A percentile compares a stretch with the other conserved stretches of the same genome.
Conservation (phyloP, 106 monocot species). For the Triglochin maritima region DNA sequence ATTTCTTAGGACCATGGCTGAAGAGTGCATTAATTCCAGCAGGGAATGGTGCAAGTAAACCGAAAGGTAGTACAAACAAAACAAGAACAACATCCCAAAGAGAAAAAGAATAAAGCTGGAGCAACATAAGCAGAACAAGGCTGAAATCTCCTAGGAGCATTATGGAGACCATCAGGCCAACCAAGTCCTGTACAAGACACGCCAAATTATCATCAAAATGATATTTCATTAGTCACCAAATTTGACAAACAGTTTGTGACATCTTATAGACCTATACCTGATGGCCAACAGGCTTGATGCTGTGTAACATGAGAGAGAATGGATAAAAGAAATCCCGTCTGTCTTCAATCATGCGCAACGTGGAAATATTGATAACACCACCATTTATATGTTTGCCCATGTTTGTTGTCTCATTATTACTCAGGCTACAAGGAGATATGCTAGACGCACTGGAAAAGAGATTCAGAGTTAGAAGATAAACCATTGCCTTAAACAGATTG, state of each 20-base stretch:
- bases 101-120: constrained; percentile 86
- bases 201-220: background rate
- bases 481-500: too few relatives aligned
- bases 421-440: constrained; percentile 19
- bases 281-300: constrained; percentile 81
- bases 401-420: constrained; percentile 31
- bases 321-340: constrained; percentile 73
- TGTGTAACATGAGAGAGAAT: constrained; percentile 70
- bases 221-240: background rate
- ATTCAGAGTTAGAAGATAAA: background rate
- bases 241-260: background rate
- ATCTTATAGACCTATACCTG: constrained; percentile 44
- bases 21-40: constrained; percentile 97
- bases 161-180: constrained; percentile 88
- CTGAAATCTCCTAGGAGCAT: constrained; percentile 90
- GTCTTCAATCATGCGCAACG: constrained; percentile 48
- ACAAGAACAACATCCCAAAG: constrained; percentile 80
- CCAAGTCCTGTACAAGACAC: constrained; percentile 64
- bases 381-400: constrained; percentile 52
- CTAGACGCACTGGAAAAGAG: constrained; percentile 24
- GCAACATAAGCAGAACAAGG: constrained; percentile 91
- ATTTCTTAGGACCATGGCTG: constrained; percentile 91
- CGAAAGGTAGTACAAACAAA: constrained; percentile 87
- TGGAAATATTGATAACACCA: constrained; percentile 40
- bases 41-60: constrained; percentile 86